Percentiles rank a stretch among this genome's conserved stretches.
These are phyloP conservation scores for Populus hybrid DNA, from an alignment of 441 rosid species.

Conservation along the genomic window DNA sequence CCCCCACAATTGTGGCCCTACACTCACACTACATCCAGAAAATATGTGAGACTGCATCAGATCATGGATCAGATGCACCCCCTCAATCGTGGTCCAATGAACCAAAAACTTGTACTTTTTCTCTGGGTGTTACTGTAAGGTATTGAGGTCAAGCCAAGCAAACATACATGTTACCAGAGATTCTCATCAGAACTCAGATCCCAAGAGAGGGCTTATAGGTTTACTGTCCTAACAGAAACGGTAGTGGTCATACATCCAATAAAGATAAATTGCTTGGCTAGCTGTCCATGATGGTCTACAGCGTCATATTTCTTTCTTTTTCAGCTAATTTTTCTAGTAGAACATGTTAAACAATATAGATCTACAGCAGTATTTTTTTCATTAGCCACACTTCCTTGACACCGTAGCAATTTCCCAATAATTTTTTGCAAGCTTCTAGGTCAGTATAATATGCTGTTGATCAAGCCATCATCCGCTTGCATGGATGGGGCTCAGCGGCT, in stretches of 20 bases:
- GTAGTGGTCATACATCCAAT: constrained; percentile 3
- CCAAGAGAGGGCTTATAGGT: constrained; percentile 15
- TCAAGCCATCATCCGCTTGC: no score
- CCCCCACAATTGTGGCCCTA: constrained; percentile 25
- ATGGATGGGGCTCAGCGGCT: no score
- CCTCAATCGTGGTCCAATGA: constrained; percentile 14
- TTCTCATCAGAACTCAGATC: constrained; percentile 22
- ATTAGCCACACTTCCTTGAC: no score
- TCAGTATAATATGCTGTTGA: no score
- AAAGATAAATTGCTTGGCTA: no score
- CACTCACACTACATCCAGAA: background rate
- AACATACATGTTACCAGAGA: constrained; percentile 11
- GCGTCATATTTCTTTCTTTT: no score
- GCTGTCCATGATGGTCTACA: no score
- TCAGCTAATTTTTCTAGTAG: no score
- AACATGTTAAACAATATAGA: no score
- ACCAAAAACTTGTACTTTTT: constrained; percentile 9
- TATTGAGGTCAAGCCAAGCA: constrained; percentile 3
- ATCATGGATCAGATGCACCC: background rate
- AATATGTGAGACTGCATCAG: background rate
- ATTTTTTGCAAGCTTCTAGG: no score
- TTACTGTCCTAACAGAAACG: constrained; percentile 10
- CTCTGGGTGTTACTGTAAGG: constrained; percentile 5
- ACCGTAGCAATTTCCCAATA: no score
- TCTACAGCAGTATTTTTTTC: no score